Conservation (phyloP, 495 filamentous ascomycete genomes). For the Astrocystis sublimbata region DNA sequence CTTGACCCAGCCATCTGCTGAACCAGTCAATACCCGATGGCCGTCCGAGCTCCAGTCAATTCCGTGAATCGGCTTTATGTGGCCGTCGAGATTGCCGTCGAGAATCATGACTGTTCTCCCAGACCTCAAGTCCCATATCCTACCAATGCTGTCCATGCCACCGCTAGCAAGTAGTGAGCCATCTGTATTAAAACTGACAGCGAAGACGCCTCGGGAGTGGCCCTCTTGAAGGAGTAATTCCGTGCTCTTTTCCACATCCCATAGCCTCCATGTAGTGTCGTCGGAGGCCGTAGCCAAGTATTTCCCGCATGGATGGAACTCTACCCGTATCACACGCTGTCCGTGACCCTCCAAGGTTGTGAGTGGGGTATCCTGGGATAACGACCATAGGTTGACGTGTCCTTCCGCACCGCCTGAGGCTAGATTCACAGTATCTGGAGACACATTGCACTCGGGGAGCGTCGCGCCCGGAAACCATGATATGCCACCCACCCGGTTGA, state of each 20-base stretch:
- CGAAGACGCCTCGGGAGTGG: slow-evolving; percentile 87
- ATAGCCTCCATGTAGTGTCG: slow-evolving; percentile 95
- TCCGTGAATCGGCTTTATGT: slow-evolving; percentile 89
- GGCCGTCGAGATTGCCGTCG: slow-evolving; percentile 76
- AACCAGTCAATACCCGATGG: slow-evolving; percentile 82
- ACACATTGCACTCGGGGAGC: slow-evolving; percentile 64
- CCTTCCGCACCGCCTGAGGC: slow-evolving; percentile 92
- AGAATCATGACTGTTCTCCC: slow-evolving; percentile 95
- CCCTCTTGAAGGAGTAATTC: slow-evolving; percentile 93
- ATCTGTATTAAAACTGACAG: slow-evolving; percentile 84
- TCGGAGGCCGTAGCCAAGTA: slow-evolving; percentile 93
- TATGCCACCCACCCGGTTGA: slow-evolving; percentile 82
- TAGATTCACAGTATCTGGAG: slow-evolving; percentile 74
- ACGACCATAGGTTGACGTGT: slow-evolving; percentile 85
- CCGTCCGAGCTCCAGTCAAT: slow-evolving; percentile 92
- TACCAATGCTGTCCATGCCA: slow-evolving; percentile 88
- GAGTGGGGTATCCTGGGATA: slow-evolving; percentile 78
- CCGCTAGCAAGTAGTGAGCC: slow-evolving; percentile 88
- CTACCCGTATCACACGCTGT: slow-evolving; percentile 83
- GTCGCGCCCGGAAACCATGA: slow-evolving; percentile 89
- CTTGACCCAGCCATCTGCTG: slow-evolving; percentile 94
- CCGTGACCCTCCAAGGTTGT: slow-evolving; percentile 83
- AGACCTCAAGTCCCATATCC: slow-evolving; percentile 95
- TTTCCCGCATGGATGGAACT: slow-evolving; percentile 89
- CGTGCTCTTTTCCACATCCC: slow-evolving; percentile 83